Evolutionary conservation across 2,329 filamentous ascomycete genomes (phyloP).

Genomic region (Karstenula rhodostoma): DNA sequence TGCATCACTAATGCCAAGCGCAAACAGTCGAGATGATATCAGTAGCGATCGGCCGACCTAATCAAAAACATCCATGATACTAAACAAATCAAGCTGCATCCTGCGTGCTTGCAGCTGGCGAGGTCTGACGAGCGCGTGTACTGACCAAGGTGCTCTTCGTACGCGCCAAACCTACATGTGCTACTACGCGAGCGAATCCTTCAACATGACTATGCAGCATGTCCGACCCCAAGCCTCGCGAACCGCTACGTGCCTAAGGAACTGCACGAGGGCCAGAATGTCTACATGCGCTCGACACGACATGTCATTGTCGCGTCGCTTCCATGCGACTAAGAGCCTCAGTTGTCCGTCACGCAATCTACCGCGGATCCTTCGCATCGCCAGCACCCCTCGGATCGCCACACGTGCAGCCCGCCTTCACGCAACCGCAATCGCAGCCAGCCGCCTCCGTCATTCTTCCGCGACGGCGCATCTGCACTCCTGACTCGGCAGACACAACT

Average conservation of each 20-base stretch:
- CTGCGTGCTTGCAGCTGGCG: not conserved
- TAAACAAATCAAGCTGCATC: not conserved
- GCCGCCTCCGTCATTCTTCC: not conserved
- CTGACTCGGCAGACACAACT: constrained; percentile 5
- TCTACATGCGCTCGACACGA: not conserved
- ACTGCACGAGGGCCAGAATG: not conserved
- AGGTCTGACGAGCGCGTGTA: not conserved
- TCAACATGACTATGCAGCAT: not conserved
- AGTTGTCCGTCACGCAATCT: not conserved
- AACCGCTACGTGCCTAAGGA: not conserved
- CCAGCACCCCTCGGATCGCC: not conserved
- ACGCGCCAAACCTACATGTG: not conserved
- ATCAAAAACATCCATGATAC: not conserved
- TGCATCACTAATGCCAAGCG: constrained; percentile 10
- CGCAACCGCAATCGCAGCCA: constrained; percentile 1
- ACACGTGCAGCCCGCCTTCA: constrained; percentile 3
- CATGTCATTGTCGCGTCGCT: not conserved
- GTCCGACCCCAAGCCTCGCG: not conserved
- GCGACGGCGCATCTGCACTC: not conserved
- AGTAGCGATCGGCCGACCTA: not conserved
- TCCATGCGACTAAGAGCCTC: not conserved
- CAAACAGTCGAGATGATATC: not conserved
- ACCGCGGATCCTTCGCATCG: not conserved
- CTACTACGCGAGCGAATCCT: not conserved
- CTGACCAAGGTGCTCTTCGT: not conserved